Evolutionary conservation across 2,329 filamentous ascomycete genomes (phyloP).

Genomic region (Epichloe sp.): DNA sequence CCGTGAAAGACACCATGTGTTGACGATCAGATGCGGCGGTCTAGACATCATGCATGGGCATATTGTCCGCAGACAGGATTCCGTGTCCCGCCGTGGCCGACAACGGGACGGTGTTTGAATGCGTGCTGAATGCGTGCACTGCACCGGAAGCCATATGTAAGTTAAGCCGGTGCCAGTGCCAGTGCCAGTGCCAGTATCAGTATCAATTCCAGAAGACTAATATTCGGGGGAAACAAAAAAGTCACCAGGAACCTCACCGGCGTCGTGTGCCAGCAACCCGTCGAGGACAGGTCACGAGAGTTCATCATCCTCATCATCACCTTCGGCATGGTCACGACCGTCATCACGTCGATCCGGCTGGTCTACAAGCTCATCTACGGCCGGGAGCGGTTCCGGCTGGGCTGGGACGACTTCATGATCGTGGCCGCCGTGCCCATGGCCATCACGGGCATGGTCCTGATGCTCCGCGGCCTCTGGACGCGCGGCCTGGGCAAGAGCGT

Average conservation of each 20-base stretch:
- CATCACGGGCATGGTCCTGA: not conserved
- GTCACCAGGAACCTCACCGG: constrained; percentile 22
- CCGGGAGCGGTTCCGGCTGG: not conserved
- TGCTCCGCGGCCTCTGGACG: not conserved
- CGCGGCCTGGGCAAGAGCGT: not conserved
- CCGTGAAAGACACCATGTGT: too few relatives aligned
- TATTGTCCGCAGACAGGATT: too few relatives aligned
- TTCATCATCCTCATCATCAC: not conserved
- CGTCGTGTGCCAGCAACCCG: constrained; percentile 22
- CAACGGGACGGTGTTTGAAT: too few relatives aligned
- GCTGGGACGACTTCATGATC: not conserved
- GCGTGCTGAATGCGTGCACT: too few relatives aligned
- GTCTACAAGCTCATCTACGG: not conserved
- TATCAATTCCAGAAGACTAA: too few relatives aligned
- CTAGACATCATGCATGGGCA: too few relatives aligned
- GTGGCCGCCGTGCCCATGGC: not conserved
- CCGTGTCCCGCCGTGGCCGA: too few relatives aligned
- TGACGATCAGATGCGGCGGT: too few relatives aligned
- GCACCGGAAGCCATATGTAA: too few relatives aligned
- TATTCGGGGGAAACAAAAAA: constrained; percentile 26
- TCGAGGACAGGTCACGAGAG: not conserved
- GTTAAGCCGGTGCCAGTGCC: too few relatives aligned
- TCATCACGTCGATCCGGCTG: not conserved
- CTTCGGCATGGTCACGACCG: not conserved
- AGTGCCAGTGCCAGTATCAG: too few relatives aligned